Evolutionary conservation across 164 flowering plant species (phyloP), one percentile per base, ranked within the genome.

Genomic region (Tetracentron sinense): DNA sequence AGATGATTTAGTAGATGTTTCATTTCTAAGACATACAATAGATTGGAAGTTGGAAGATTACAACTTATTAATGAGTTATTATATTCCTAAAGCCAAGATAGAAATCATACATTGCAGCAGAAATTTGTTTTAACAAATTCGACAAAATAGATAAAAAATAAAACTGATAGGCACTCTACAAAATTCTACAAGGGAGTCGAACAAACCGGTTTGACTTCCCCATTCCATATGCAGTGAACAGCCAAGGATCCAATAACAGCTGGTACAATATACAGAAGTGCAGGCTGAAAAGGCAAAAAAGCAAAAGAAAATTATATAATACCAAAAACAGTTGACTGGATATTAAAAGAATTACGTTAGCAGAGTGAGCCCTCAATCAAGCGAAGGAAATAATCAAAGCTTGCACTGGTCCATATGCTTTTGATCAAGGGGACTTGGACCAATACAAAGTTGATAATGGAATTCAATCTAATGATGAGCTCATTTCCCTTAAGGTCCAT

Each of bases 181-280:
- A 38, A 38, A 38, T 38, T 1, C 8, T 38, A 3, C 14, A 38
- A 44, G 50, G 50, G 44, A n/a, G 12, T 25, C 26, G 54, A 60
- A 84, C 89, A 60, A 61, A 94, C 97, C 88, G 73, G 84, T 80
- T 91, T 91, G 49, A 94, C 84, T 56, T 92, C 97, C 7, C 97
- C 96, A 63, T 91, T 94, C 92, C 89, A 92, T 49, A 89, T 44
- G 77, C 86, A 81, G 55, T 94, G 99, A 66, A 74, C 82, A 59
- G 87, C 97, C 75, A 95, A 50, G 65, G 77, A 89, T 67, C 97
- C 99, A 58, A 88, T 89, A n/a, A 88, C 97, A 71, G 86, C 70
- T 42, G 99, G 99, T 23, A 95, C 97, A 60, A 95, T 95, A 70
- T 95, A 92, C 44, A 95, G 76, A 16, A 95, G 87, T 20, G 96